Base-by-base conservation (phyloP, 352 stramenopile species). In the Phytophthora brassicae region DNA sequence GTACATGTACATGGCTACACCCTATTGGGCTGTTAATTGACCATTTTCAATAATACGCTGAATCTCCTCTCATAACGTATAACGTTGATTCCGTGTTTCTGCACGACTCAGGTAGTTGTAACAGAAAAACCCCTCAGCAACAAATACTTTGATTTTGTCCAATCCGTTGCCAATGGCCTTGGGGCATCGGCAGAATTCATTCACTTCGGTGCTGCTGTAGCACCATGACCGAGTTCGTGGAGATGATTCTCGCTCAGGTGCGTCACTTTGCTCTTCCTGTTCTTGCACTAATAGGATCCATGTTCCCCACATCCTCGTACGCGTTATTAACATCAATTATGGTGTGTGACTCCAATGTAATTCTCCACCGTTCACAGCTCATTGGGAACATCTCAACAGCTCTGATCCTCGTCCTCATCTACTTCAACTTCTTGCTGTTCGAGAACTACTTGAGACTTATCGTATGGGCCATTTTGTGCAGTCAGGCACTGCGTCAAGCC, bases 371-470 rank as follows among this genome's bases (percentile, higher is more conserved):
- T 16, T 53, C 28, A n/a, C 54, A 93, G 84, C 65, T 95, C 35
- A 86, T 95, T 55, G 86, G 86, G 63, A 95, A 94, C 70, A 89
- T 95, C 48, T 90, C 85, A 56, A 95, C 86, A 43, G 84, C 84
- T 68, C 60, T 94, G 45, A 90, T 95, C 59, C 75, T 94, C 59
- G 63, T 89, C 42, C 80, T 95, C 42, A 86, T 91, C 65, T 95
- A 95, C 69, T 94, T 94, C 64, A 95, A 95, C 74, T 95, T 95
- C 63, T 67, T 94, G 39, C 74, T 95, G 51, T 95, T 95, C 46
- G 86, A 95, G 72, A 92, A 89, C 77, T 95, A 95, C 68, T 48
- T 94, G 62, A 76, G 85, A 6, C 72, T 95, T 35, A 95, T 95
- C 50, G 81, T 95, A 13, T 95, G 86, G 86, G 83, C 84, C 36